These are phyloP conservation scores for Russula virescens DNA, from an alignment of 768 basidiomycete species.

Conservation along the genomic window DNA sequence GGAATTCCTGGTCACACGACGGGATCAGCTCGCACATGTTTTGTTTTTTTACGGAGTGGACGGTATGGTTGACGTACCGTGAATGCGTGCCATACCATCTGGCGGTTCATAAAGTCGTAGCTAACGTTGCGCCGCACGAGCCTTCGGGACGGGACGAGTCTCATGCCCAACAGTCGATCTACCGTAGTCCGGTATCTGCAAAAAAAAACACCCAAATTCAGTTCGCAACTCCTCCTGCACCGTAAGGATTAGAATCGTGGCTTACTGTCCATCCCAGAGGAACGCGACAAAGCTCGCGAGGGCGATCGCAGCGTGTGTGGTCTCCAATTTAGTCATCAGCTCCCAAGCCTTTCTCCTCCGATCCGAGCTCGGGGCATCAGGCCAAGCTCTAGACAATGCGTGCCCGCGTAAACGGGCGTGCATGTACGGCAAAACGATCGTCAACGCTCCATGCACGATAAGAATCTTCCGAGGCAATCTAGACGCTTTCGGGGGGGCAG, in stretches of 20 bases:
- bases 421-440: constrained; percentile 72
- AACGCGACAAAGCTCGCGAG: constrained; percentile 79
- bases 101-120: constrained; percentile 99
- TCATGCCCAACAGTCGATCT: constrained; percentile 72
- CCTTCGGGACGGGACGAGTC: constrained; percentile 63
- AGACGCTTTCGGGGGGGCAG: constrained; percentile 40
- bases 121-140: constrained; percentile 79
- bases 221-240: not conserved
- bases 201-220: not conserved
- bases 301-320: constrained; percentile 53
- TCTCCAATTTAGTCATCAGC: constrained; percentile 58
- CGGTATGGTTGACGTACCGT: constrained; percentile 53
- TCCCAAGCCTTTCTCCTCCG: constrained; percentile 70
- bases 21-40: not conserved
- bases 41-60: not conserved
- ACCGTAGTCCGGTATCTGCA: constrained; percentile 78
- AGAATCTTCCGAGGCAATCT: constrained; percentile 58
- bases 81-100: constrained; percentile 99
- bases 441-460: constrained; percentile 62
- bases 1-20: constrained; percentile 66
- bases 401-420: constrained; percentile 66
- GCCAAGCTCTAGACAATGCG: constrained; percentile 84
- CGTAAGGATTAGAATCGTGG: too few relatives aligned
- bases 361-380: constrained; percentile 81
- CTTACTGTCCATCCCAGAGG: constrained; percentile 80